Evolutionary conservation across 208 protist species (phyloP), one percentile per base, ranked within the genome.

Genomic region (Herpetomonas samuelpessoai): DNA sequence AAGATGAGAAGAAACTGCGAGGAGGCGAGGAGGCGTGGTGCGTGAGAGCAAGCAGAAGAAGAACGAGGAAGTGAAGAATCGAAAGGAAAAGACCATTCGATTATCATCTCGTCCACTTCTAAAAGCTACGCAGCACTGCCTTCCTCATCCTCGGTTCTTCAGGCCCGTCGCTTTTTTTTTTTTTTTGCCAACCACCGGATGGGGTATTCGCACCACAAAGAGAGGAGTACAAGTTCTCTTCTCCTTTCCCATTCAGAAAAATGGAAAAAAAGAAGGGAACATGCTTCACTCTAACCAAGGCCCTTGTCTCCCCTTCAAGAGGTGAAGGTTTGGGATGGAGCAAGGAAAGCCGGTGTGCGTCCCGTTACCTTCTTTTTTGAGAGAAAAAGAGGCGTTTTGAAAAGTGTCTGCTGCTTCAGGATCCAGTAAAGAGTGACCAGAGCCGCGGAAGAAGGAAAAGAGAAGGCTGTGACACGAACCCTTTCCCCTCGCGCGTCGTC

Each of bases 371-470:
- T n/a, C 9, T 50, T 50, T 50, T 10, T 50, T n/a, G 26, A 54
- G 26, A 27, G 52, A 27, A 27, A 31, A 27, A 16, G 38, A 31
- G 52, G 52, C 21, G 52, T 46, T 31, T 57, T 31, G 7, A 14
- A 29, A 31, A 19, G 49, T 48, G 54, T 59, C 54, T 46, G 54
- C 54, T 59, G 54, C 54, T 25, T 28, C 54, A 38, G 54, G 54
- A 59, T 59, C 54, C 54, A 25, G 45, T 24, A 30, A n/a, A 28
- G 54, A 59, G n/a, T 48, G 54, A 46, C 14, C 24, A n/a, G n/a
- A 14, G 35, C 9, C 35, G 35, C 6, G 35, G 14, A 14, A 41
- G 35, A 41, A 41, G 35, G 35, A 41, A n/a, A n/a, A n/a, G n/a
- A n/a, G n/a, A n/a, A n/a, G n/a, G n/a, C n/a, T n/a, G n/a, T n/a